These are phyloP conservation scores for Rubia yunnanensis DNA, from an alignment of 257 asterid species.

Conservation along the genomic window DNA sequence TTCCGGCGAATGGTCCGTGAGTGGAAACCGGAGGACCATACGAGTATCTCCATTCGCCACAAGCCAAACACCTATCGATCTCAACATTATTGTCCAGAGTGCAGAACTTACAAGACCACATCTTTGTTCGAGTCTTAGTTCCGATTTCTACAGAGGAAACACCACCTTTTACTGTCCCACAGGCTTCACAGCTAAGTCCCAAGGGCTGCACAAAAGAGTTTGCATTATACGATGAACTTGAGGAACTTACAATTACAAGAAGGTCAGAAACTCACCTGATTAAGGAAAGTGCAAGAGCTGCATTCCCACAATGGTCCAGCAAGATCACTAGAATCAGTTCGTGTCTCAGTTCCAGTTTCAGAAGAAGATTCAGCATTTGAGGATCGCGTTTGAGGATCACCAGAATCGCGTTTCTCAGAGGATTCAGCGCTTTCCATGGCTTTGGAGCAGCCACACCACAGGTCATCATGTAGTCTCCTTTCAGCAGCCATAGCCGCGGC, in stretches of 20 bases:
- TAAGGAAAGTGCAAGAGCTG: slow-evolving; percentile 48
- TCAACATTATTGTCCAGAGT: slow-evolving; percentile 49
- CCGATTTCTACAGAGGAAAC: no score
- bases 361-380: slow-evolving; percentile 22
- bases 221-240: not conserved
- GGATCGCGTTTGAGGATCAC: no score
- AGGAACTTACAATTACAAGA: no score
- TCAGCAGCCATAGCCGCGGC: slow-evolving; percentile 98
- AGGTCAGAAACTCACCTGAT: slow-evolving; percentile 34
- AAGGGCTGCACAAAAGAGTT: slow-evolving; percentile 30
- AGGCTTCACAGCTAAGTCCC: slow-evolving; percentile 55
- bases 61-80: slow-evolving; percentile 56
- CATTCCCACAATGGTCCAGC: slow-evolving; percentile 49
- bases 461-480: slow-evolving; percentile 69
- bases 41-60: slow-evolving; percentile 88
- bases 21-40: slow-evolving; percentile 59
- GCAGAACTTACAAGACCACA: slow-evolving; percentile 81
- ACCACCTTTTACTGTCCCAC: slow-evolving; percentile 41
- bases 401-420: slow-evolving; percentile 14
- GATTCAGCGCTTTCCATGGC: slow-evolving; percentile 34
- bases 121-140: slow-evolving; percentile 22
- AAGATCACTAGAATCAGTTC: no score
- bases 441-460: slow-evolving; percentile 79
- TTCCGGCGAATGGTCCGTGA: slow-evolving; percentile 35
- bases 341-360: slow-evolving; percentile 7